Base-by-base conservation (phyloP, 192 early-diverging fungal genomes). In the Coemansia pectinata region DNA sequence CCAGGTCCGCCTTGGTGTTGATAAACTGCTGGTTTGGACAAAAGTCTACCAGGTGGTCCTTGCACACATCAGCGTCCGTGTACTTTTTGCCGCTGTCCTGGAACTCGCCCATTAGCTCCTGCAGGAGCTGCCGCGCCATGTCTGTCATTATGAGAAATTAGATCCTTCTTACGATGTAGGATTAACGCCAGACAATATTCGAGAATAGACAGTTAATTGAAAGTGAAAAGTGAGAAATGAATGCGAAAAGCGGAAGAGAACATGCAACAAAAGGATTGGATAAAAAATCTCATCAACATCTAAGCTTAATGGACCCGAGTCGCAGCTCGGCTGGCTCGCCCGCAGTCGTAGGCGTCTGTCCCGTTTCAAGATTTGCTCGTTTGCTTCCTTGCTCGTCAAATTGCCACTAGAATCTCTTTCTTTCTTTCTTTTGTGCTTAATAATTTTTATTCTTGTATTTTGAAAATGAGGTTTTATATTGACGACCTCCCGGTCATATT, bases 401-500 rank as follows among this genome's bases (percentile, higher is more conserved):
- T n/a, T 58, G 39, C 36, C 10, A 12, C 2, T 42, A 11, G 14
- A 52, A 36, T 10, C 14, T 33, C 6, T 33, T 29, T 53, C 9
- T 8, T 17, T 8, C 42, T 33, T 33, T 15, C 7, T 17, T 21
- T 23, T 33, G 36, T 27, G 27, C 27, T 27, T 27, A 27, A 27
- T 23, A 58, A 29, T 66, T 67, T n/a, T 15, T 60, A 19, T 38
- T 53, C 33, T 66, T 52, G 17, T 60, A 34, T 34, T 60, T 31
- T 17, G 62, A 10, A 59, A 59, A 68, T 83, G 80, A 61, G 74
- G 66, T 79, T 84, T 27, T 79, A 69, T 45, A 84, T 84, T 58
- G 82, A 84, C 68, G 82, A 84, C 60, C 90, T 99, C 9, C 90
- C 91, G n/a, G 90, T 99, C 65, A 85, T 95, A 65, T 99, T 99